Conservation (phyloP, 108 stramenopile genomes). For the Aurantiochytrium sp. region DNA sequence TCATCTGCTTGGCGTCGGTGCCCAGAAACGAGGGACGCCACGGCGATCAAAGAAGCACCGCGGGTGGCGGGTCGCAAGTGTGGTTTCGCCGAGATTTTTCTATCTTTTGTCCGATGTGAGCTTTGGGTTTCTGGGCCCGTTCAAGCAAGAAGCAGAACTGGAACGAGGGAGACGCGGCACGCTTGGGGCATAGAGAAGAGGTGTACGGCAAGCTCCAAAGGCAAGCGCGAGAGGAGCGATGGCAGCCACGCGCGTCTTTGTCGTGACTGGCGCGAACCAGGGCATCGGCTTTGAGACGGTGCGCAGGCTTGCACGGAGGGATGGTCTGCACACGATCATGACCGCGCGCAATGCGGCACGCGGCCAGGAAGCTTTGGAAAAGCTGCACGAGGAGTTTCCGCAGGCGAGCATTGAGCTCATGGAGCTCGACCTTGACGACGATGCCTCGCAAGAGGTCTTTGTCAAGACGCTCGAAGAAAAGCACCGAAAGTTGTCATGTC, state of each 20-base stretch:
- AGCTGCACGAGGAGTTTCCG: neutral
- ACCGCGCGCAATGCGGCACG: neutral
- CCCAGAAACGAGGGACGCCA: too few relatives aligned
- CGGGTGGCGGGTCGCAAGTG: too few relatives aligned
- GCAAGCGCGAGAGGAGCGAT: neutral
- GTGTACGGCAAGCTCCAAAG: too few relatives aligned
- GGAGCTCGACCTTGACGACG: neutral
- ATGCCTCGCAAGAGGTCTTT: neutral
- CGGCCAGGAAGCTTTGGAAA: neutral
- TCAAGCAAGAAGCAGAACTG: too few relatives aligned
- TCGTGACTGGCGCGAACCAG: constrained; percentile 12
- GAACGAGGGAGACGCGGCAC: too few relatives aligned
- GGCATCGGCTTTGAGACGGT: constrained; percentile 2
- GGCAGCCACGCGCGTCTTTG: neutral
- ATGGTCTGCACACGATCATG: neutral
- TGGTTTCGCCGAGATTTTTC: too few relatives aligned
- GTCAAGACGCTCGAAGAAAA: neutral
- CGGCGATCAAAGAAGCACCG: too few relatives aligned
- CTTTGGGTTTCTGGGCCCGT: too few relatives aligned
- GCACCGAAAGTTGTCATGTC: neutral
- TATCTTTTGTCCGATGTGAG: too few relatives aligned
- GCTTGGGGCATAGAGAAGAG: too few relatives aligned
- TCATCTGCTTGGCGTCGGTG: too few relatives aligned
- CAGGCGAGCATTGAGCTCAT: neutral
- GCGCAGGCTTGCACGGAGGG: neutral